Conservation (phyloP, 2,329 filamentous ascomycete species). For the Aspergillus sp. region DNA sequence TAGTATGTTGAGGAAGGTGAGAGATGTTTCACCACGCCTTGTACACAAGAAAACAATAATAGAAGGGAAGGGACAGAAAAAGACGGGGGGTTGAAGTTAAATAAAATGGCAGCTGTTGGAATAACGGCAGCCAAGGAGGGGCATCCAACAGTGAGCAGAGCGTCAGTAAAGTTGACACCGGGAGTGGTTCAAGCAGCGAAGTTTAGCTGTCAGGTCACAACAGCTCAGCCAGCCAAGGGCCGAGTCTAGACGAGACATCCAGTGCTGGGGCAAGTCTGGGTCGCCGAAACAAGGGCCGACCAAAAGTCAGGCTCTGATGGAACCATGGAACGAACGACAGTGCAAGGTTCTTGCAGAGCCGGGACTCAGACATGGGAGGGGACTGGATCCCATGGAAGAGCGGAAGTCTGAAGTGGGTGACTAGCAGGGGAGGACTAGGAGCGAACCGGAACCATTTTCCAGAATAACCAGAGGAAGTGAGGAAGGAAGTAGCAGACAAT, state of each 20-base stretch:
- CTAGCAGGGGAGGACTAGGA: not conserved
- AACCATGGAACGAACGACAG: constrained; percentile 3
- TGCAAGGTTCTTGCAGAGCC: constrained; percentile 5
- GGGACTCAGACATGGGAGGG: not conserved
- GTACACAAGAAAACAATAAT: not conserved
- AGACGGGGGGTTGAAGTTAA: constrained; percentile 3
- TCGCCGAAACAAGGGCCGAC: constrained; percentile 11
- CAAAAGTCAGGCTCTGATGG: constrained; percentile 3
- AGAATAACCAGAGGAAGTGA: not conserved
- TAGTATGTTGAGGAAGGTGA: not conserved
- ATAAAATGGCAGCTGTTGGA: not conserved
- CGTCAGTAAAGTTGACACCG: not conserved
- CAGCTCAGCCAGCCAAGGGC: constrained; percentile 4
- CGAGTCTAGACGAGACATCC: constrained; percentile 5
- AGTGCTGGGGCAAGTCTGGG: constrained; percentile 10
- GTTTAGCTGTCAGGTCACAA: constrained; percentile 15
- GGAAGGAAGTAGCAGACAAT: not conserved
- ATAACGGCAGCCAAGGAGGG: not conserved
- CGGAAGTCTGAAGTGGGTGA: not conserved
- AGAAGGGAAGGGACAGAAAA: not conserved
- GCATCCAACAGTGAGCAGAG: not conserved
- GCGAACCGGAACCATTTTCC: not conserved
- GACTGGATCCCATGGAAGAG: not conserved
- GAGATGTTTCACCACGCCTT: not conserved
- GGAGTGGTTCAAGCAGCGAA: constrained; percentile 6